Evolutionary conservation across 83 land plant genomes (phyloP), one percentile per base, ranked within the genome.

Genomic region (Picea engelmannii): DNA sequence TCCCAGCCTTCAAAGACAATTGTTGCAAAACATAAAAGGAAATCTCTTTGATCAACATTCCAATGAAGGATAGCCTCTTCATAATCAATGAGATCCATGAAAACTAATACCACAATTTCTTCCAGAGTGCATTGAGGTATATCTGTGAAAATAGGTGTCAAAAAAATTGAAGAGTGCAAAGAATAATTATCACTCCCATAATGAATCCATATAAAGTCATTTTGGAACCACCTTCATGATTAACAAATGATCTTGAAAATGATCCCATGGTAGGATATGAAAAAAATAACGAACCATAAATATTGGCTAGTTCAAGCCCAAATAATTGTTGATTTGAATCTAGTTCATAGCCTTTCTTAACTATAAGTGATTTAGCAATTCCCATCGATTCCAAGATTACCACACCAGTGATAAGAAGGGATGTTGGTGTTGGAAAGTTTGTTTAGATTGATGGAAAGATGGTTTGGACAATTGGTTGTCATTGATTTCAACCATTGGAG

Each of bases 361-460:
- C 94, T 40, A 94, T 97, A 82, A 95, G 84, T 47, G 98, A 93
- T 88, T 95, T 97, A 61, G 98, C 99, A 87, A 97, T 95, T 42
- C 96, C 99, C 52, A 97, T 94, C 38, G 99, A 97, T 87, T 97
- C 99, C 99, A 97, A 79, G 21, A 97, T 97, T 13, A 95, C 99
- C 78, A 97, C 99, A 81, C 98, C 96, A 81, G 95, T 92, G 18
- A 97, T 94, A 44, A 95, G 95, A 64, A 91, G 64, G 35, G 35
- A 31, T 31, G 35, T 31, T 31, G 35, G 35, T 31, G 35, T 1
- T 31, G 35, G 35, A 31, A 31, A 31, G 35, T 31, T 31, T 31
- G 35, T 31, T 31, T 31, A 31, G 35, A 31, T 31, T 31, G 35
- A 31, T 31, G 35, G 35, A 31, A 31, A 31, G 1, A 31, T 31